Evolutionary conservation across 441 rosid species (phyloP), one percentile per base, ranked within the genome.

Genomic region (Erodium moschatum): DNA sequence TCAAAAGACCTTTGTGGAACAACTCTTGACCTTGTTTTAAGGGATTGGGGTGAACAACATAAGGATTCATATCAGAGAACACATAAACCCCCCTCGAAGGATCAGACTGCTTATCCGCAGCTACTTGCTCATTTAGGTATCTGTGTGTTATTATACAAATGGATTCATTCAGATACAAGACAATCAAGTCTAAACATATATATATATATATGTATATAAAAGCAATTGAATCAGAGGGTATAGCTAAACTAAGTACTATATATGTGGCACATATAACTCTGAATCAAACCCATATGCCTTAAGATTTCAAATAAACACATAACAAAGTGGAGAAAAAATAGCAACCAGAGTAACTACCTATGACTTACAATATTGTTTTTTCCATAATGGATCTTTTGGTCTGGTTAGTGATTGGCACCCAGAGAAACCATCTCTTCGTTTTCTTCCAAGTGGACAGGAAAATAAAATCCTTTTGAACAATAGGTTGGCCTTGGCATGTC

Each of bases 1-100:
- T 91, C 70, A 94, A 85, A 79, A 94, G 99, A 70, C 99, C 99
- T 83, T 86, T 94, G 68, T 96, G 91, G 76, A 94, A 94, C 80
- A 88, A 85, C 44, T 91, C 97, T 73, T 82, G 97, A 40, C 97
- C 99, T 79, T 94, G 97, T 82, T 89, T 91, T 78, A 94, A 79
- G 35, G 99, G 99, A 74, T 90, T 87, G 19, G 90, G 92, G 71
- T 90, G 97, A 70, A 97, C 99, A 77, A 91, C 97, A 79, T 94
- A 94, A 50, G 99, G 97, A 82, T 94, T 94, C 97, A 94, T 83
- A 78, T 94, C 99, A 46, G 99, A 94, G 76, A 94, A 94, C 74
- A 89, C 96, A 73, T 91, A 94, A 10, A 86, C 90, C 74, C 96
- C 99, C 79, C 90, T 89, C 44, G 97, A 83, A 78, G 85, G 76